A percentile compares a stretch with the other conserved stretches of the same genome.
These are phyloP conservation scores for Asterophora parasitica DNA, from an alignment of 768 basidiomycete species.

Conservation along the genomic window DNA sequence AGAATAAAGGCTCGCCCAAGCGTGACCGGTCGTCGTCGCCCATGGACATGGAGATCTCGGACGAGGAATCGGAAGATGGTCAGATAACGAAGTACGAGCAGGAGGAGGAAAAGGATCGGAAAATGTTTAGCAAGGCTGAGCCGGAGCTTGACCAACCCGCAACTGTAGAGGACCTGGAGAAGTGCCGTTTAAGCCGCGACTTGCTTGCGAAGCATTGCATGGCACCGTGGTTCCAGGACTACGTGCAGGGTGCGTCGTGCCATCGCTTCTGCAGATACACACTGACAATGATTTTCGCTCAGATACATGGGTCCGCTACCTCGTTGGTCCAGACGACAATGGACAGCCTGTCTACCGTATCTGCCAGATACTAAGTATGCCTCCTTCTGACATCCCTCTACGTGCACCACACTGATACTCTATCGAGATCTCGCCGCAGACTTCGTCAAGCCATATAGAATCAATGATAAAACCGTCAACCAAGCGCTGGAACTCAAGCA, in stretches of 20 bases:
- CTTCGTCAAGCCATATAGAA: slow-evolving; percentile 60
- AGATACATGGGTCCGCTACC: slow-evolving; percentile 86
- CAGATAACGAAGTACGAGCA: slow-evolving; percentile 72
- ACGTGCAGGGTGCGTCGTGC: slow-evolving; percentile 56
- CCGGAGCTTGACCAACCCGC: slow-evolving; percentile 46
- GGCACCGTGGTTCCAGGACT: slow-evolving; percentile 84
- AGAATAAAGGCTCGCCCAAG: slow-evolving; percentile 56
- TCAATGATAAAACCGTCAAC: slow-evolving; percentile 62
- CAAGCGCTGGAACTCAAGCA: slow-evolving; percentile 72
- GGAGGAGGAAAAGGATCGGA: slow-evolving; percentile 62
- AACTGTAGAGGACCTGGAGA: slow-evolving; percentile 52
- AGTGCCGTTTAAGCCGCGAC: slow-evolving; percentile 62
- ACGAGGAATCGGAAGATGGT: slow-evolving; percentile 81
- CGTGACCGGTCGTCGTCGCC: slow-evolving; percentile 75
- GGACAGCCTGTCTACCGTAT: slow-evolving; percentile 69
- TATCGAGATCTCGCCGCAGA: slow-evolving; percentile 45
- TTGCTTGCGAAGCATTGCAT: slow-evolving; percentile 65
- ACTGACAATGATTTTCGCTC: slow-evolving; percentile 1
- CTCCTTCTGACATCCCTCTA: background rate
- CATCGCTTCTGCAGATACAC: slow-evolving; percentile 1
- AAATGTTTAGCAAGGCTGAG: slow-evolving; percentile 40
- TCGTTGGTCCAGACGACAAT: slow-evolving; percentile 60
- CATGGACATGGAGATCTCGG: slow-evolving; percentile 84
- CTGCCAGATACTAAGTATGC: slow-evolving; percentile 74
- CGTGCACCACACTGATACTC: background rate